A percentile compares a stretch with the other conserved stretches of the same genome.
Conservation (phyloP, 148 eudicot species). For the Oxyria digyna region DNA sequence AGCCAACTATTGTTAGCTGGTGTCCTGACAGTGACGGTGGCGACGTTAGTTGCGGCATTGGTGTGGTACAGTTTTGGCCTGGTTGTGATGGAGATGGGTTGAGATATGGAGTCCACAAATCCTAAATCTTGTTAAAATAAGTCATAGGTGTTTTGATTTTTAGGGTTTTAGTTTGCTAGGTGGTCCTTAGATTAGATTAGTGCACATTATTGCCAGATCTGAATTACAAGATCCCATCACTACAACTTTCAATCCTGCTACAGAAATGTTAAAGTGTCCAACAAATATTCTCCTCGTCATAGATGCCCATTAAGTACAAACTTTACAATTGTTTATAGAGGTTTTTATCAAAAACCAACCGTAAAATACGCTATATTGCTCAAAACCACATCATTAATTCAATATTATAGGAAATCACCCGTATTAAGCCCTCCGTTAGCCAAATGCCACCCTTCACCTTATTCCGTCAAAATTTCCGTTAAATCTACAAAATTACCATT, state of each 20-base stretch:
- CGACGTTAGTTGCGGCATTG: neutral
- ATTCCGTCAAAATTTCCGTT: too few relatives aligned
- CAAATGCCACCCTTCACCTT: too few relatives aligned
- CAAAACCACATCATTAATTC: too few relatives aligned
- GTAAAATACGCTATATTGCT: too few relatives aligned
- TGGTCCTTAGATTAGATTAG: neutral
- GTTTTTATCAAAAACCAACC: too few relatives aligned
- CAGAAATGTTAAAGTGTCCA: neutral
- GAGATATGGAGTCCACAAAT: neutral
- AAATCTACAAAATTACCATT: too few relatives aligned
- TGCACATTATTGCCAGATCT: slow-evolving; percentile 5
- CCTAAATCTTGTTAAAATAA: neutral
- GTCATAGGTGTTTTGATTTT: neutral
- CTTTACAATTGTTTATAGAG: neutral
- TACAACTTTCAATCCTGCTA: slow-evolving; percentile 2
- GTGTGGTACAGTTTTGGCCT: neutral
- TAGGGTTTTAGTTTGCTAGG: neutral
- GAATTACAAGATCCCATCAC: slow-evolving; percentile 6
- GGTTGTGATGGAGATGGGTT: neutral
- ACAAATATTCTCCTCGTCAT: slow-evolving; percentile 6
- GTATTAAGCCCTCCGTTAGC: too few relatives aligned
- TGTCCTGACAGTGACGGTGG: neutral
- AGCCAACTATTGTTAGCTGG: slow-evolving; percentile 1
- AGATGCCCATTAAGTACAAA: slow-evolving; percentile 8
- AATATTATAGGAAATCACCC: too few relatives aligned